phyloP scores from a whole-genome alignment of 495 filamentous ascomycete species.

The Penicillium goetzii region DNA sequence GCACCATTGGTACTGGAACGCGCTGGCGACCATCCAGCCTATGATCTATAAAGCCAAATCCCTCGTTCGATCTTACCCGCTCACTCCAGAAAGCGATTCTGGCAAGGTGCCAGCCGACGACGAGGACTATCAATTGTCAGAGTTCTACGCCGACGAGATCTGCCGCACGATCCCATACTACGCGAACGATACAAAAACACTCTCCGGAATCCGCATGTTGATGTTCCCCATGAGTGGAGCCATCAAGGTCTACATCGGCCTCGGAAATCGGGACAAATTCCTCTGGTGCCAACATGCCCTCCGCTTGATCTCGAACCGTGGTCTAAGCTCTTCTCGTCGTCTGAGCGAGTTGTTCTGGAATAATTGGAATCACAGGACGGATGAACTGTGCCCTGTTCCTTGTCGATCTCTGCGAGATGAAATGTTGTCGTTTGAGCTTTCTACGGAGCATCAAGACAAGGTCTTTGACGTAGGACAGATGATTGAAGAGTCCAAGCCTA shows the following conservation, averaged over 20 bases:
- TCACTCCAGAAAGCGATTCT: not conserved
- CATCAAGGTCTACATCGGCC: constrained; percentile 19
- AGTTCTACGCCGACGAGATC: constrained; percentile 19
- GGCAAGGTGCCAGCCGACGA: not conserved
- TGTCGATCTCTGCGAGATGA: constrained; percentile 11
- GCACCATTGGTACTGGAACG: constrained; percentile 12
- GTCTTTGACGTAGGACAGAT: not conserved
- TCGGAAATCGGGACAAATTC: constrained; percentile 10
- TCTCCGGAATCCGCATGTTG: constrained; percentile 5
- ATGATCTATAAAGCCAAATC: constrained; percentile 12
- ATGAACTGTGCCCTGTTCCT: not conserved
- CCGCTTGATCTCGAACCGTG: not conserved
- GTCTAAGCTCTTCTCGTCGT: not conserved
- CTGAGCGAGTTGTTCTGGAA: constrained; percentile 2
- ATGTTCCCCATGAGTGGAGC: constrained; percentile 14
- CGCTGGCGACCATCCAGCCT: constrained; percentile 15
- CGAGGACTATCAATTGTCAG: constrained; percentile 11
- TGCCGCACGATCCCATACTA: constrained; percentile 17
- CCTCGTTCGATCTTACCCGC: not conserved
- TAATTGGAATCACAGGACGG: not conserved
- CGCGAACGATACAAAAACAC: constrained; percentile 9
- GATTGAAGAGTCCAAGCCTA: not conserved
- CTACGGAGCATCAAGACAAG: constrained; percentile 1
- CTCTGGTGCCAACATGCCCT: constrained; percentile 4
- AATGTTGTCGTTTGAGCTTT: constrained; percentile 3